Percentiles rank a stretch among this genome's conserved stretches.
Conservation (phyloP, 2,329 filamentous ascomycete species). For the Leptographium lundbergii region DNA sequence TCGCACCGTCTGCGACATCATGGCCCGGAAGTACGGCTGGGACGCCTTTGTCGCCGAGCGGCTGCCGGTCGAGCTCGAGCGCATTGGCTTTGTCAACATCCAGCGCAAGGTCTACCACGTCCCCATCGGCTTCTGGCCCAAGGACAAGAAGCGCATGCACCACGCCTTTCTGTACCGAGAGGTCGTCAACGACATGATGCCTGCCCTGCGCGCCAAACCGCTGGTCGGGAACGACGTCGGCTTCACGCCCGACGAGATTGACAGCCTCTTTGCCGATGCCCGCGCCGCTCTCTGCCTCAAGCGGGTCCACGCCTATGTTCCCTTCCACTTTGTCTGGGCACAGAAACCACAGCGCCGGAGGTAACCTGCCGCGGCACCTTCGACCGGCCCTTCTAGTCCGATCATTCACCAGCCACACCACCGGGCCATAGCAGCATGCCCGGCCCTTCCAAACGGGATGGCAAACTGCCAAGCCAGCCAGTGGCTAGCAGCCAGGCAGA, state of each 20-base stretch:
- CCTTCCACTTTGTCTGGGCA: slow-evolving; percentile 28
- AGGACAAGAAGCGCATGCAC: slow-evolving; percentile 23
- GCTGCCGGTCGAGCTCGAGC: slow-evolving; percentile 21
- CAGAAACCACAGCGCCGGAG: slow-evolving; percentile 23
- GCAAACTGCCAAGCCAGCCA: no score
- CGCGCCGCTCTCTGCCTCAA: slow-evolving; percentile 21
- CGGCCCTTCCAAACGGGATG: no score
- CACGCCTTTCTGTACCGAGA: slow-evolving; percentile 29
- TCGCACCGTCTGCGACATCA: slow-evolving; percentile 11
- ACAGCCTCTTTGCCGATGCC: slow-evolving; percentile 19
- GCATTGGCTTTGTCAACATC: slow-evolving; percentile 30
- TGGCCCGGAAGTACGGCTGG: slow-evolving; percentile 24
- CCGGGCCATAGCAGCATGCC: neutral
- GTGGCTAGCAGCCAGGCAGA: no score
- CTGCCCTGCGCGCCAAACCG: slow-evolving; percentile 27
- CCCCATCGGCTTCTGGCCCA: slow-evolving; percentile 33
- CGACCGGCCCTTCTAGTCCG: neutral
- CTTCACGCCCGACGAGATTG: slow-evolving; percentile 17
- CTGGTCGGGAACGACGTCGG: slow-evolving; percentile 25
- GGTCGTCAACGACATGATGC: slow-evolving; percentile 25
- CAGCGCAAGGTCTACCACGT: slow-evolving; percentile 27
- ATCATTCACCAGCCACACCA: neutral
- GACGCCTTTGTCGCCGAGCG: slow-evolving; percentile 17
- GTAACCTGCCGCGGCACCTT: neutral
- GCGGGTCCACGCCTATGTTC: slow-evolving; percentile 28